Conservation (phyloP, 75 land plant genomes). For the Pinus albicaulis region DNA sequence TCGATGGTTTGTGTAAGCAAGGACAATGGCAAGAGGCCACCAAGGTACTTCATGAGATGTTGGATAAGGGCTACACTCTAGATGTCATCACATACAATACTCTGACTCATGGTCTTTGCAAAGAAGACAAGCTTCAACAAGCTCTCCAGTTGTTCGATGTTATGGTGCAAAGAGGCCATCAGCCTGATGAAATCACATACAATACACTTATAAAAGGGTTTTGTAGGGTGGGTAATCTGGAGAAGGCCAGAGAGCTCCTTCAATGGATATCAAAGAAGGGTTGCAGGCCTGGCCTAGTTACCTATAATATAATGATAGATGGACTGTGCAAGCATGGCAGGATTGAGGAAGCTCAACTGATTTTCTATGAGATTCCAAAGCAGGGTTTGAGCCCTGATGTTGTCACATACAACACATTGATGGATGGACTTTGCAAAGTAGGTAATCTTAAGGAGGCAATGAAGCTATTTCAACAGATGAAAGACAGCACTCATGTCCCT, state of each 20-base stretch:
- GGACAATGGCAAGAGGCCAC: slow-evolving; percentile 9
- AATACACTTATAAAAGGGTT: slow-evolving; percentile 30
- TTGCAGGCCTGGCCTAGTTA: slow-evolving; percentile 7
- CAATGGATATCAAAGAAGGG: slow-evolving; percentile 6
- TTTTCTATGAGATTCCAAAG: slow-evolving; percentile 18
- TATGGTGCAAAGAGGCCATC: slow-evolving; percentile 10
- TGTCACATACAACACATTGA: slow-evolving; percentile 20
- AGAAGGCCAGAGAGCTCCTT: slow-evolving; percentile 16
- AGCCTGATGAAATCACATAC: slow-evolving; percentile 28
- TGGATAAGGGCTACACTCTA: background rate
- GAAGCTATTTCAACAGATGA: slow-evolving; percentile 23
- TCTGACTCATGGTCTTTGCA: slow-evolving; percentile 18
- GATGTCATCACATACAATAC: slow-evolving; percentile 10
- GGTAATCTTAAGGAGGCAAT: slow-evolving; percentile 19
- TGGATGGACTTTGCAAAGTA: slow-evolving; percentile 19
- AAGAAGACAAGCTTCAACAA: slow-evolving; percentile 8
- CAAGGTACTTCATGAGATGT: slow-evolving; percentile 13
- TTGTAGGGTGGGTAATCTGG: slow-evolving; percentile 16
- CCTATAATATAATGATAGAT: slow-evolving; percentile 7
- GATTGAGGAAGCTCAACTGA: slow-evolving; percentile 16
- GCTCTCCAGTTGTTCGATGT: slow-evolving; percentile 10
- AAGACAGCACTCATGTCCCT: slow-evolving; percentile 11
- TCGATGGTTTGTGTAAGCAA: slow-evolving; percentile 13
- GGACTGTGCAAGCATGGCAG: slow-evolving; percentile 9
- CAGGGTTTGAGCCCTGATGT: slow-evolving; percentile 16